Percentiles rank a stretch among this genome's conserved stretches.
phyloP scores from a whole-genome alignment of 2,329 filamentous ascomycete species.

The Neonectria magnoliae region DNA sequence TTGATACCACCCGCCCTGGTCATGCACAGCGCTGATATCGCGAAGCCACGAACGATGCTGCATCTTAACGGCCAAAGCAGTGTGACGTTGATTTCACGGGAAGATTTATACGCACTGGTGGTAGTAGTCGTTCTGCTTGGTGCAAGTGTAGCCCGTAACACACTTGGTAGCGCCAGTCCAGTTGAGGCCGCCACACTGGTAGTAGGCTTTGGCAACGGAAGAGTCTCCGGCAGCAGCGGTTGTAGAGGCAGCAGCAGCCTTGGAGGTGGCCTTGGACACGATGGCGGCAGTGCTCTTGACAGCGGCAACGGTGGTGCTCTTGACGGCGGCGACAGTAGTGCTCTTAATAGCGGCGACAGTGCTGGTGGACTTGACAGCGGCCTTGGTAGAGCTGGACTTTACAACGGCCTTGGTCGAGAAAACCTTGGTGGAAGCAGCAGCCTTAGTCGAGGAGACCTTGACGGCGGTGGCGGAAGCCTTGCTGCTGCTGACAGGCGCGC shows the following conservation, averaged over 20 bases:
- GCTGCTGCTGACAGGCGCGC: constrained; percentile 15
- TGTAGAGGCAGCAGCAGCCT: background rate
- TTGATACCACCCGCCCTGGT: background rate
- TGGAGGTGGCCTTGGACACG: constrained; percentile 9
- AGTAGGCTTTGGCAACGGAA: constrained; percentile 7
- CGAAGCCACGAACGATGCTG: background rate
- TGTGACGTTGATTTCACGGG: background rate
- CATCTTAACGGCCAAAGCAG: background rate
- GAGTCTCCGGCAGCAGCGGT: background rate
- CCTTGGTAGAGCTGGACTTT: background rate
- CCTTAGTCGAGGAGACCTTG: background rate
- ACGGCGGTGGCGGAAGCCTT: constrained; percentile 3
- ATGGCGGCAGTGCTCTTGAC: constrained; percentile 18
- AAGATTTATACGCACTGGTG: constrained; percentile 46
- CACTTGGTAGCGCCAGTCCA: constrained; percentile 56
- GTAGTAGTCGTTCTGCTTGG: constrained; percentile 50
- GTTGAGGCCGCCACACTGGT: constrained; percentile 55
- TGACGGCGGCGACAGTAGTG: constrained; percentile 3
- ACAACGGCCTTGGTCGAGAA: background rate
- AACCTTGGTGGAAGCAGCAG: background rate
- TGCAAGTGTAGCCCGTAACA: constrained; percentile 51
- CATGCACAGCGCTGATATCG: background rate
- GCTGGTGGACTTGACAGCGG: constrained; percentile 1
- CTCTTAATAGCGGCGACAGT: constrained; percentile 9
- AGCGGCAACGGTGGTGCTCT: constrained; percentile 5